Percentiles rank a stretch among this genome's conserved stretches.
These are phyloP conservation scores for Lichenothelia convexa DNA, from an alignment of 495 filamentous ascomycete species.

Conservation along the genomic window DNA sequence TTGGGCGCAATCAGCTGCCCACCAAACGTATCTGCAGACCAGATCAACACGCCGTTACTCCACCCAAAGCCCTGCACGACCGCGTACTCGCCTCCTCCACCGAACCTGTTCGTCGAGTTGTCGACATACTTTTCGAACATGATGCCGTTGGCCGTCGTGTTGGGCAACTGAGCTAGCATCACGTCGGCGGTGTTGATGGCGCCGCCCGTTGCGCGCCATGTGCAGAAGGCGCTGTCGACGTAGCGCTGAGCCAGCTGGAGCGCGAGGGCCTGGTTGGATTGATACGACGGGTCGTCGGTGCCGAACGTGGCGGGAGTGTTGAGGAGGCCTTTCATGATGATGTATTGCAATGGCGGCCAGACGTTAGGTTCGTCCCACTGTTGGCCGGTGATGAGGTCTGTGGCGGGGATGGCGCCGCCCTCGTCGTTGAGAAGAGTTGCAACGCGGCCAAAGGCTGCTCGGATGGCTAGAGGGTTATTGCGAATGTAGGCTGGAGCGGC, in stretches of 20 bases:
- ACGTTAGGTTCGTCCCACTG: slow-evolving; percentile 19
- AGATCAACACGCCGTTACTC: slow-evolving; percentile 16
- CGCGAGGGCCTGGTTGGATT: slow-evolving; percentile 10
- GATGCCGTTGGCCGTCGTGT: slow-evolving; percentile 6
- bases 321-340: slow-evolving; percentile 13
- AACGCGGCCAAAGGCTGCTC: slow-evolving; percentile 6
- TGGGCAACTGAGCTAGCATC: slow-evolving; percentile 3
- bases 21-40: slow-evolving; percentile 14
- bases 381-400: slow-evolving; percentile 13
- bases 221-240: slow-evolving; percentile 15
- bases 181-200: slow-evolving; percentile 9
- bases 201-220: slow-evolving; percentile 15
- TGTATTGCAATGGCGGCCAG: slow-evolving; percentile 15
- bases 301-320: slow-evolving; percentile 9
- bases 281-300: slow-evolving; percentile 7
- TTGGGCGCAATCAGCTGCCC: slow-evolving; percentile 10
- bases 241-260: slow-evolving; percentile 15
- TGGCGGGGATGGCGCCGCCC: slow-evolving; percentile 13
- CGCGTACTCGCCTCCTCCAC: slow-evolving; percentile 15
- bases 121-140: slow-evolving; percentile 17
- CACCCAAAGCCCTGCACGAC: slow-evolving; percentile 18
- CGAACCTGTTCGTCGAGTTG: slow-evolving; percentile 9
- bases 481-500: slow-evolving; percentile 11
- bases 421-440: slow-evolving; percentile 6
- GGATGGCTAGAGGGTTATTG: slow-evolving; percentile 11